A percentile compares a stretch with the other conserved stretches of the same genome.
Evolutionary conservation across 805 yeast species (phyloP).

Genomic region (Candida endomychidarum): DNA sequence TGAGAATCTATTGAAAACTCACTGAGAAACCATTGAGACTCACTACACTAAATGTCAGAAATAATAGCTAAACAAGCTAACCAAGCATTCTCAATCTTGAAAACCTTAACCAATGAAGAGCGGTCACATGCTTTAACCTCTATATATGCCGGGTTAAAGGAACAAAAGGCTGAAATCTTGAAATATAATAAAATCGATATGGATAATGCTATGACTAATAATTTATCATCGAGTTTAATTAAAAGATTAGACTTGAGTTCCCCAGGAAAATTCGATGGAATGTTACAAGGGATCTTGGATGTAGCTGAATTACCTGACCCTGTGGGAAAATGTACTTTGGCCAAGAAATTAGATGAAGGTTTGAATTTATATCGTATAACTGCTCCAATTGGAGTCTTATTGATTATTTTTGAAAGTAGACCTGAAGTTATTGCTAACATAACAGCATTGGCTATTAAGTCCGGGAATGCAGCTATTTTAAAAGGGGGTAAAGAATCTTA

Average conservation of each 20-base stretch:
- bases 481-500: conserved; percentile 96
- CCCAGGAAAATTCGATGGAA: conserved; percentile 84
- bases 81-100: conserved; percentile 77
- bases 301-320: conserved; percentile 91
- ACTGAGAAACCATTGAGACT: not conserved
- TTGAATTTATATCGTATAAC: conserved; percentile 78
- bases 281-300: conserved; percentile 93
- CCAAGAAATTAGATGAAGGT: conserved; percentile 86
- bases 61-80: conserved; percentile 69
- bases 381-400: conserved; percentile 91
- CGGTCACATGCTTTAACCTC: conserved; percentile 71
- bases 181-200: conserved; percentile 76
- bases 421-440: conserved; percentile 99
- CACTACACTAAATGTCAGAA: conserved; percentile 15
- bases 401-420: conserved; percentile 92
- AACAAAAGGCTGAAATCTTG: conserved; percentile 60
- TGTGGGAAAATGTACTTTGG: conserved; percentile 82
- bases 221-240: conserved; percentile 67
- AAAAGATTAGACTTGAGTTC: conserved; percentile 81
- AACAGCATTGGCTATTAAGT: conserved; percentile 90
- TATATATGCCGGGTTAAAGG: conserved; percentile 68
- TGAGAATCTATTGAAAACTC: too few relatives aligned
- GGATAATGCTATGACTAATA: conserved; percentile 60
- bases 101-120: conserved; percentile 70
- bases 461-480: conserved; percentile 94